These are phyloP conservation scores for Boletus barrowsii DNA, from an alignment of 768 basidiomycete genomes.

Conservation along the genomic window DNA sequence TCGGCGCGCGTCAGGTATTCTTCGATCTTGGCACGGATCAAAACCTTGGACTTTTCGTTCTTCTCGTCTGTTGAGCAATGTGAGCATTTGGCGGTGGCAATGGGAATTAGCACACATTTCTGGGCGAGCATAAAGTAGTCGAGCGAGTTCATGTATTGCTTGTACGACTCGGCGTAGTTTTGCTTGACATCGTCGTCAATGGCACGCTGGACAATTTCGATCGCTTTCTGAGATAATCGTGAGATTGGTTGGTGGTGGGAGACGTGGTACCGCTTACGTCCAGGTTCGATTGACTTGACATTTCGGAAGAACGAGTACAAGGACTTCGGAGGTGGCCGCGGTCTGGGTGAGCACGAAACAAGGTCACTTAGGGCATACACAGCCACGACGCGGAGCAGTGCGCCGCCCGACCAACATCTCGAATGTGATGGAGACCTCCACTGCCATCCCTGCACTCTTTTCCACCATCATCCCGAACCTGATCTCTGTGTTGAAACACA, in stretches of 20 bases:
- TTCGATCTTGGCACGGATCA: slow-evolving; percentile 84
- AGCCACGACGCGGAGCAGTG: slow-evolving; percentile 16
- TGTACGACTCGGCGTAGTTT: slow-evolving; percentile 94
- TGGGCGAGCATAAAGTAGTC: slow-evolving; percentile 99
- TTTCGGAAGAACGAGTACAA: slow-evolving; percentile 13
- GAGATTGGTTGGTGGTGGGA: slow-evolving; percentile 3
- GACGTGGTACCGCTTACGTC: slow-evolving; percentile 37
- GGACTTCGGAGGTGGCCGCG: background rate
- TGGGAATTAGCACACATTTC: slow-evolving; percentile 55
- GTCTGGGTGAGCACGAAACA: background rate
- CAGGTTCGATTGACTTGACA: slow-evolving; percentile 45
- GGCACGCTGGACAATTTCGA: slow-evolving; percentile 88
- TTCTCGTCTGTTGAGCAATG: slow-evolving; percentile 57
- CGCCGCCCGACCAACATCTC: background rate
- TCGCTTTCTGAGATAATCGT: slow-evolving; percentile 58
- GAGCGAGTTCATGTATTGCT: slow-evolving; percentile 89
- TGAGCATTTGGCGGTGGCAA: background rate
- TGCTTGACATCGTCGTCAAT: slow-evolving; percentile 91
- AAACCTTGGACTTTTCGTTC: slow-evolving; percentile 85
- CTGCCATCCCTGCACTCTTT: slow-evolving; percentile 46
- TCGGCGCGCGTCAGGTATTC: slow-evolving; percentile 94
- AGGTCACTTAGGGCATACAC: slow-evolving; percentile 2
- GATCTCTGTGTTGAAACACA: slow-evolving; percentile 56
- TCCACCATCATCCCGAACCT: slow-evolving; percentile 59
- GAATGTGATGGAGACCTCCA: slow-evolving; percentile 5